These are phyloP conservation scores for Hygrophorus russula DNA, from an alignment of 768 basidiomycete genomes.

Conservation along the genomic window DNA sequence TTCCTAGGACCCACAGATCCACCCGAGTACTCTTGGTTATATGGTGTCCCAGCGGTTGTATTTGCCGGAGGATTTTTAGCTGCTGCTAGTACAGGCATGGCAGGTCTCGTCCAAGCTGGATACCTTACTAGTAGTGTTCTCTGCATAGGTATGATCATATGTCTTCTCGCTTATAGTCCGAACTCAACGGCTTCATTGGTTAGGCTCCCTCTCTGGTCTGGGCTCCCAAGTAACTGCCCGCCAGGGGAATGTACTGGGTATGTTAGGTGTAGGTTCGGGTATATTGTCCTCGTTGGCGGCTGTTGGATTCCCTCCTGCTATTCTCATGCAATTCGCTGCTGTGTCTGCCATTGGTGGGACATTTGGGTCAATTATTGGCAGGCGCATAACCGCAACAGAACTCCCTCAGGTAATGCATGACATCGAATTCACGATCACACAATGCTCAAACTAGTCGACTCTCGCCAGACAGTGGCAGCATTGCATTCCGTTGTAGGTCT, in stretches of 20 bases:
- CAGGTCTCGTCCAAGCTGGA: conserved; percentile 79
- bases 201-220: conserved; percentile 72
- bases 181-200: conserved; percentile 2
- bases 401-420: conserved; percentile 52
- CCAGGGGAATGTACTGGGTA: conserved; percentile 82
- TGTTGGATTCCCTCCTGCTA: conserved; percentile 69
- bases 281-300: conserved; percentile 73
- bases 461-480: conserved; percentile 38
- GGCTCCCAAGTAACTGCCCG: conserved; percentile 74
- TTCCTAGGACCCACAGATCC: conserved; percentile 65
- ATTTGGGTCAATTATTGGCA: conserved; percentile 62
- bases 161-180: not conserved
- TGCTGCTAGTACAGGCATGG: conserved; percentile 77
- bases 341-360: conserved; percentile 66
- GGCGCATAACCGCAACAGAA: conserved; percentile 80
- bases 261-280: conserved; percentile 75
- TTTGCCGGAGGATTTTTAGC: conserved; percentile 78
- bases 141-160: conserved; percentile 50
- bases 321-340: conserved; percentile 68
- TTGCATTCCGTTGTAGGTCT: conserved; percentile 86
- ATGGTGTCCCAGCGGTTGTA: conserved; percentile 66
- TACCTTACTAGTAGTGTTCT: conserved; percentile 80
- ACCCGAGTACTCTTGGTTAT: conserved; percentile 81
- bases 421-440: conserved; percentile 10
- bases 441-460: not conserved